Evolutionary conservation across 805 yeast genomes (phyloP).

Genomic region (Isabelozyma heimii): DNA sequence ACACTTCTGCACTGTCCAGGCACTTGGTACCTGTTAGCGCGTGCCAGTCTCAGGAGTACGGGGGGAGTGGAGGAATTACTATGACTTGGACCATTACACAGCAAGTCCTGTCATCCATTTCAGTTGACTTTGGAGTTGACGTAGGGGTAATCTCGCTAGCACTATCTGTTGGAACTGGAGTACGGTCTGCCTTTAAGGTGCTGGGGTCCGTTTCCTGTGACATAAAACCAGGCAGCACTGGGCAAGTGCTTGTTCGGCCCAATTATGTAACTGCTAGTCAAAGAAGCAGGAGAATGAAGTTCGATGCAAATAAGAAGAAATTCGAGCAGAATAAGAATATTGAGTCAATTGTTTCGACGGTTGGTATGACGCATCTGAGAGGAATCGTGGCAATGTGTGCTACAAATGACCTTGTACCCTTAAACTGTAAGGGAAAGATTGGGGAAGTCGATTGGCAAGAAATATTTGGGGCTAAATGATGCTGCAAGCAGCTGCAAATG

Average conservation of each 20-base stretch:
- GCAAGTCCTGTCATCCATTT: neutral
- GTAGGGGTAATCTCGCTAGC: neutral
- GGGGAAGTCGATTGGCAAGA: slow-evolving; percentile 16
- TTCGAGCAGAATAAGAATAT: neutral
- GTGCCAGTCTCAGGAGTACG: slow-evolving; percentile 11
- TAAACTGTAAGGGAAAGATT: slow-evolving; percentile 14
- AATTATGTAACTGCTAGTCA: slow-evolving; percentile 8
- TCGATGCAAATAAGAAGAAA: slow-evolving; percentile 3
- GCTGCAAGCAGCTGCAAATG: no score
- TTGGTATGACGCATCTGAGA: slow-evolving; percentile 8
- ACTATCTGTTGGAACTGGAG: neutral
- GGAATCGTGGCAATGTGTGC: slow-evolving; percentile 15
- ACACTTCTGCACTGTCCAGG: neutral
- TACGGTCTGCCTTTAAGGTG: neutral
- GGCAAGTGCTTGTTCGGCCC: slow-evolving; percentile 19
- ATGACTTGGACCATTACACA: slow-evolving; percentile 1
- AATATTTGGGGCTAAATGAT: no score
- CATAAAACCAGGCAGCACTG: slow-evolving; percentile 10
- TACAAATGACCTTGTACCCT: slow-evolving; percentile 17
- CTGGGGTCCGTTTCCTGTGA: neutral
- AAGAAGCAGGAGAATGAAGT: slow-evolving; percentile 8
- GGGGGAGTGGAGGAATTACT: slow-evolving; percentile 12
- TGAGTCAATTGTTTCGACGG: neutral
- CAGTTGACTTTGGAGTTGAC: neutral
- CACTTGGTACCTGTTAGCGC: slow-evolving; percentile 12